Evolutionary conservation across 768 basidiomycete species (phyloP), one percentile per base, ranked within the genome.

Genomic region (Rhodocollybia butyracea): DNA sequence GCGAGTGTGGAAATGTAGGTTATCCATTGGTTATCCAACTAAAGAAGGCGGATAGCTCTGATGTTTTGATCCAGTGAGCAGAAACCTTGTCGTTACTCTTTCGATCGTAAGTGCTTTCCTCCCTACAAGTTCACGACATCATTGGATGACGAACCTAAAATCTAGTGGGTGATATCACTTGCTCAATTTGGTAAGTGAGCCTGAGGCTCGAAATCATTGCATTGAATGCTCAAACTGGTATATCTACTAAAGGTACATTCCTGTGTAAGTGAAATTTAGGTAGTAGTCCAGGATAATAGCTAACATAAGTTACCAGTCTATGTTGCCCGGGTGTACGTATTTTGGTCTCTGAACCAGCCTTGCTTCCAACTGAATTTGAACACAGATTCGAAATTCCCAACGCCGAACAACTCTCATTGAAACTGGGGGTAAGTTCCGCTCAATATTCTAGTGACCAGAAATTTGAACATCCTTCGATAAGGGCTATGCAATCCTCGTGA

Each of bases 321-420:
- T 34, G 51, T 53, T 27, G 51, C 51, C 32, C 38, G 51, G 17
- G 51, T 53, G 51, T 53, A n/a, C 31, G 51, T 53, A 27, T 31
- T 15, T 7, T 34, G 21, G 8, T 29, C 2, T 10, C 4, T 6
- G 3, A 30, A 17, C 15, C 5, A 38, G 24, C 13, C 5, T 22
- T 17, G 31, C 43, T 45, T n/a, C n/a, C 27, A 45, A 4, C 30
- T n/a, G 24, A 29, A 45, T n/a, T n/a, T n/a, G 21, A 29, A 15
- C 13, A 26, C 21, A 50, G 48, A 12, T 50, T 50, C 27, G 31
- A 21, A 24, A 26, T 50, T 27, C 48, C 48, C 32, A 34, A 50
- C n/a, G 48, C 48, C 7, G 19, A 31, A 34, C 32, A 50, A 13
- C 32, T 50, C 32, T 50, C 48, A 3, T 34, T 50, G 7, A 13